Percentiles rank a stretch among this genome's conserved stretches.
These are phyloP conservation scores for Peronospora farinosa DNA, from an alignment of 352 stramenopile genomes.

Conservation along the genomic window DNA sequence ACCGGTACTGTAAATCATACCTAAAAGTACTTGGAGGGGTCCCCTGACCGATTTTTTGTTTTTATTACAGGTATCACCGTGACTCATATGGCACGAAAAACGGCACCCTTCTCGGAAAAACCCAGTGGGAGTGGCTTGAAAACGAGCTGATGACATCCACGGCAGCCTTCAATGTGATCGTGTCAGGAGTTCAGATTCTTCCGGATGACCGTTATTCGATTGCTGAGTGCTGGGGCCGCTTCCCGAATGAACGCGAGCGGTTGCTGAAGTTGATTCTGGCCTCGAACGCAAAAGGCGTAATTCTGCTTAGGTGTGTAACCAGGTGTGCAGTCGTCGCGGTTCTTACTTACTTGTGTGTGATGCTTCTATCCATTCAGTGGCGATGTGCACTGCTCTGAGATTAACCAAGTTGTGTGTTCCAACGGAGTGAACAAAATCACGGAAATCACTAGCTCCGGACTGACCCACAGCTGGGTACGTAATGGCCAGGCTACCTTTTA, in stretches of 20 bases:
- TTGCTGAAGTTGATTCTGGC: conserved; percentile 81
- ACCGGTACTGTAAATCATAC: conserved; percentile 27
- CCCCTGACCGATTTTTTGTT: too few species aligned
- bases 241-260: conserved; percentile 71
- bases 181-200: conserved; percentile 88
- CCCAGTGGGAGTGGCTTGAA: conserved; percentile 85
- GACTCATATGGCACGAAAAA: conserved; percentile 57
- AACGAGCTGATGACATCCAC: conserved; percentile 67
- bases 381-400: conserved; percentile 90
- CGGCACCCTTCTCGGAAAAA: conserved; percentile 68
- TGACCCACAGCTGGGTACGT: conserved; percentile 91
- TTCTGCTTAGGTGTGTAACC: conserved; percentile 69
- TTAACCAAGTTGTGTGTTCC: conserved; percentile 89
- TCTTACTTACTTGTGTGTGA: conserved; percentile 10
- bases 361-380: conserved; percentile 40
- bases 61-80: conserved; percentile 56
- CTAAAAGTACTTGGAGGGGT: not conserved
- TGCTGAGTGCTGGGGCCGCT: conserved; percentile 87
- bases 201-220: conserved; percentile 70
- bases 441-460: conserved; percentile 88
- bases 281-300: conserved; percentile 77
- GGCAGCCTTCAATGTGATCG: conserved; percentile 90
- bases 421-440: conserved; percentile 54
- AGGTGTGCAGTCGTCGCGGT: not conserved
- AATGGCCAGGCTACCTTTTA: not conserved